Evolutionary conservation across 2,329 filamentous ascomycete species (phyloP), one percentile per base, ranked within the genome.

Genomic region (Clonostachys byssicola): DNA sequence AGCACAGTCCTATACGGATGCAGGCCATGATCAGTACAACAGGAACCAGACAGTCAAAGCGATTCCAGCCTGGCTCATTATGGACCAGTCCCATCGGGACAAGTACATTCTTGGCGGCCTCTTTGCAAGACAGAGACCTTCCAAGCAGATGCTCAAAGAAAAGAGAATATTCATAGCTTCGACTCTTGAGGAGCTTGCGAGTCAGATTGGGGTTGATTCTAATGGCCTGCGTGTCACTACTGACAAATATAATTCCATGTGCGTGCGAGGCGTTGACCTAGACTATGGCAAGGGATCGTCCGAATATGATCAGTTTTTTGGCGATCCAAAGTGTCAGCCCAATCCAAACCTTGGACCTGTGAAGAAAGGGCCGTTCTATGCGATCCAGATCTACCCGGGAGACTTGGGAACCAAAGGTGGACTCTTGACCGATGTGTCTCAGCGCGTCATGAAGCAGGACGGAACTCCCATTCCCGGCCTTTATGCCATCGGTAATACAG

Each of bases 391-490:
- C 6, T 64, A 53, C 43, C 65, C 67, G 9, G 65, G 66, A 12
- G 61, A 69, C 48, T 48, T 67, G n/a, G 62, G 65, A 4, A 69
- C 64, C 16, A 67, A 66, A 52, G 63, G 65, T 6, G 64, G 66
- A 4, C 46, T 70, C 5, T 33, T 65, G 39, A 67, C 64, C 2
- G 60, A 68, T 44, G 59, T 65, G 45, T 40, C 51, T 42, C 59
- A 55, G 3, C 49, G 60, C 33, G 64, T 56, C 6, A 14, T 65
- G 34, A 56, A 46, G 13, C 40, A 55, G 10, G 45, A 53, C 14
- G 47, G 46, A 0, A 34, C 23, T 4, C 45, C 40, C 30, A 40
- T 43, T 33, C 42, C 50, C 1, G 63, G 63, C 1, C 53, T 69
- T 4, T 68, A 68, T 50, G 65, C 61, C 0, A 56, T 58, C 5